Base-by-base conservation (phyloP, 345 rosid genomes). In the Luvunga scandens region DNA sequence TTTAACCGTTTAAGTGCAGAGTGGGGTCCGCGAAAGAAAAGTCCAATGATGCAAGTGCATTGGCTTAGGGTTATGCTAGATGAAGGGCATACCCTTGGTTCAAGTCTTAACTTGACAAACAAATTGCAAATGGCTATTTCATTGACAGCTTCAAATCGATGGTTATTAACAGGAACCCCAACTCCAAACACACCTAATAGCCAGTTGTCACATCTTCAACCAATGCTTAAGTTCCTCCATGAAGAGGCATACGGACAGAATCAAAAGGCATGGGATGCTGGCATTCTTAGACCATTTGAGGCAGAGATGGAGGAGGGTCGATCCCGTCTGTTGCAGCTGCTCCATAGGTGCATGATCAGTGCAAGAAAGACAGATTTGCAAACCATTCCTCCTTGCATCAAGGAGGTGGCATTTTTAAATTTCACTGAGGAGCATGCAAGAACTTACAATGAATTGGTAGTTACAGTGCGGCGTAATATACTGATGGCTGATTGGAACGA, bases 401-500 rank as follows among this genome's bases (percentile, higher is more conserved):
- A 92, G 91, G 90, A 87, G 84, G 87, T 89, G 75, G 90, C 87
- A 45, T 90, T 86, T 83, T 87, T 96, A 66, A 79, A 90, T 85
- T 96, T 94, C 85, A 85, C 82, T 48, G 87, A 92, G 81, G 92
- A 86, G 75, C 99, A 94, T 79, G 98, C 98, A 71, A 88, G 84
- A 86, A 91, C 95, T 86, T 96, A 94, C 83, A 96, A 96, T 83
- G 99, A 96, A 88, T 79, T 96, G 84, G 95, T 94, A 56, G 98
- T 84, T 76, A 91, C 99, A 50, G 98, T 94, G 66, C 85, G 97
- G 74, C 90, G 99, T 67, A 96, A 96, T 81, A 88, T 96, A 80
- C 84, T 96, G 74, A 88, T 89, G 89, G 98, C 98, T 81, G 99
- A 96, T 83, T 96, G 99, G 99, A 96, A 96, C 78, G 99, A 96